phyloP scores from a whole-genome alignment of 2,329 filamentous ascomycete genomes.

The Metarhizium sp. region DNA sequence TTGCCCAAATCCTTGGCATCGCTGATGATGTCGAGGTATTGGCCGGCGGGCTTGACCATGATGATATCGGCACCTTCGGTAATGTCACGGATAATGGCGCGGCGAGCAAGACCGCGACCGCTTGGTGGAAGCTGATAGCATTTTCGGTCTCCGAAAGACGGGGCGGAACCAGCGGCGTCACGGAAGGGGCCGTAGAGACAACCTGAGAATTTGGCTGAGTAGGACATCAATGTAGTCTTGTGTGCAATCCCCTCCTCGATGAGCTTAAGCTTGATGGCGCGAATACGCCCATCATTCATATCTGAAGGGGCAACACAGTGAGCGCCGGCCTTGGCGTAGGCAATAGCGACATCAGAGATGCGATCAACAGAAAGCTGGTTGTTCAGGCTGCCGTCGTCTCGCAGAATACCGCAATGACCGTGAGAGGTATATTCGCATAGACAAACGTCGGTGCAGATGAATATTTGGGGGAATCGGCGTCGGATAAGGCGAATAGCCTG shows the following conservation, averaged over 20 bases:
- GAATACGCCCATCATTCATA: constrained; percentile 97
- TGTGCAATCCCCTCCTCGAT: constrained; percentile 93
- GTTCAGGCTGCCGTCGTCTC: constrained; percentile 87
- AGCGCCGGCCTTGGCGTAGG: constrained; percentile 89
- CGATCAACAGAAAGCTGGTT: constrained; percentile 89
- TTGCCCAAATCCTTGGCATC: constrained; percentile 91
- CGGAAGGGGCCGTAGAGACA: constrained; percentile 96
- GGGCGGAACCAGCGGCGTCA: constrained; percentile 84
- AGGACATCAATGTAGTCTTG: constrained; percentile 89
- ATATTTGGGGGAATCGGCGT: constrained; percentile 78
- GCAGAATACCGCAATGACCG: constrained; percentile 91
- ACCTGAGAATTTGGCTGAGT: constrained; percentile 94
- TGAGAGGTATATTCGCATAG: constrained; percentile 98
- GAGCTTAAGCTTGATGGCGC: constrained; percentile 94
- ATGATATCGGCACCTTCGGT: constrained; percentile 93
- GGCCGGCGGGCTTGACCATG: constrained; percentile 96
- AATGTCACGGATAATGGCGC: constrained; percentile 85
- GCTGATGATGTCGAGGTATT: constrained; percentile 94
- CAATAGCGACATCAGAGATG: constrained; percentile 93
- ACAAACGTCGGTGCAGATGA: constrained; percentile 88
- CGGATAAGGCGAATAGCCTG: constrained; percentile 75
- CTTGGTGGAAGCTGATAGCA: constrained; percentile 96
- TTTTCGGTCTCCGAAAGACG: constrained; percentile 86
- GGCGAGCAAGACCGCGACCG: constrained; percentile 80
- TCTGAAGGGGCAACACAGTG: constrained; percentile 96